Evolutionary conservation across 1,284 basidiomycete genomes (phyloP), one percentile per base, ranked within the genome.

Genomic region (Ustilago loliicola): DNA sequence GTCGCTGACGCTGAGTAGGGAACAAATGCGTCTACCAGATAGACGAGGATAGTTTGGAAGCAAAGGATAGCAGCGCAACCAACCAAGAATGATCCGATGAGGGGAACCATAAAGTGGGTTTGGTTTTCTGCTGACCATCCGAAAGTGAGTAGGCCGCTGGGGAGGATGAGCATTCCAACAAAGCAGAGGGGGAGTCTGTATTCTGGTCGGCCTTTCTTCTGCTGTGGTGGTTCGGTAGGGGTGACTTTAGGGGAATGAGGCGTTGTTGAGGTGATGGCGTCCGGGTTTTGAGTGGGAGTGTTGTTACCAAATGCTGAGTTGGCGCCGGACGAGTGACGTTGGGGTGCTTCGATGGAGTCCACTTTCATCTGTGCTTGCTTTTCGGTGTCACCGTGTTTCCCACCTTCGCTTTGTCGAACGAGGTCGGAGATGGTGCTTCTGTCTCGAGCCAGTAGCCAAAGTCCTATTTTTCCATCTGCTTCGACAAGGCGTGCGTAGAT

Each of bases 1-100:
- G 87, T 86, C 0, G 87, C 88, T 0, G 87, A 87, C 0, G 88
- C 88, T 3, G 87, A 88, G 69, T 87, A 89, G 3, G 88, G 88
- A 25, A 87, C 85, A 61, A 88, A 88, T 6, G 86, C 86, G 71
- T 89, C 88, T 6, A 89, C 87, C 23, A 88, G 78, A 66, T 86
- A 88, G 52, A 80, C 81, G 45, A 87, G 87, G 54, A 88, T 85
- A 4, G 82, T 82, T 72, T 88, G 88, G 84, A 88, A 88, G 11
- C 86, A 86, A 32, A 88, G 69, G 80, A 88, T 88, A 23, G 79
- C 76, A 0, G 77, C 77, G 42, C 71, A 74, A 3, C 82, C 82
- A 9, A 79, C 79, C 21, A 83, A 25, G 66, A 80, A 79, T 23
- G 72, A 77, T 13, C 81, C 82, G n/a, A 79, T 45, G 1, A 83